These are phyloP conservation scores for Rhizoclosmatium globosum DNA, from an alignment of 192 early-diverging fungal species.

Conservation along the genomic window DNA sequence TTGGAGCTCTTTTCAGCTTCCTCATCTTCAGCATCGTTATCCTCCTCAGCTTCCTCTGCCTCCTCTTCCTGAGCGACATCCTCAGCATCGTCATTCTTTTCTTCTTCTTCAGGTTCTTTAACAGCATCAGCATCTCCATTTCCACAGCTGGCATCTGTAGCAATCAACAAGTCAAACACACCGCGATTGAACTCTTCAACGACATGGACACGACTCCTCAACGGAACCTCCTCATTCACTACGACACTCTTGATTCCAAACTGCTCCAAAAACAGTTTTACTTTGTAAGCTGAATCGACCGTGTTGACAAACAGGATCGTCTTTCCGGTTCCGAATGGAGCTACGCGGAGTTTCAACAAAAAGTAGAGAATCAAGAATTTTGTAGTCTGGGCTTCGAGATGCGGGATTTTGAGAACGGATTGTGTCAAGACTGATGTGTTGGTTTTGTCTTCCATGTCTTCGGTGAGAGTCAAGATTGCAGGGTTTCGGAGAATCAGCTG, in stretches of 20 bases:
- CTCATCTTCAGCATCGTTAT: slow-evolving; percentile 20
- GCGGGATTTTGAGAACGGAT: slow-evolving; percentile 67
- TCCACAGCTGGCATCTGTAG: slow-evolving; percentile 85
- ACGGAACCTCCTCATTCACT: slow-evolving; percentile 93
- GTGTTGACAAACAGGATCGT: slow-evolving; percentile 96
- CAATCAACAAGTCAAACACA: slow-evolving; percentile 93
- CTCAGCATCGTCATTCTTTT: slow-evolving; percentile 24
- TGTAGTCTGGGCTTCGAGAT: slow-evolving; percentile 61
- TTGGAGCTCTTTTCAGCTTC: slow-evolving; percentile 10
- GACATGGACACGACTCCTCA: slow-evolving; percentile 89
- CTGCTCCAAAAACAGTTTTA: slow-evolving; percentile 96
- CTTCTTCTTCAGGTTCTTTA: slow-evolving; percentile 30
- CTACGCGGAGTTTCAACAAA: slow-evolving; percentile 83
- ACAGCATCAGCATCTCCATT: slow-evolving; percentile 41
- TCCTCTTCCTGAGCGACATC: slow-evolving; percentile 21
- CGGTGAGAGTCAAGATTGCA: slow-evolving; percentile 87
- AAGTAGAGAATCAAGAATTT: slow-evolving; percentile 91
- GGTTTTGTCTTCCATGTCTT: slow-evolving; percentile 47
- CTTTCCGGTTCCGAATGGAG: slow-evolving; percentile 86
- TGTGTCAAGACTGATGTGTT: slow-evolving; percentile 70
- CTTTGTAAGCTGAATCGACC: slow-evolving; percentile 90
- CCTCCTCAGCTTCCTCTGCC: slow-evolving; percentile 12
- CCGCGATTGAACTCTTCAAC: slow-evolving; percentile 98
- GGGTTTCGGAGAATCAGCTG: slow-evolving; percentile 85
- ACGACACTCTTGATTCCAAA: slow-evolving; percentile 92